A percentile compares a stretch with the other conserved stretches of the same genome.
Conservation (phyloP, 2,329 filamentous ascomycete species). For the Clonostachys rhizophaga region DNA sequence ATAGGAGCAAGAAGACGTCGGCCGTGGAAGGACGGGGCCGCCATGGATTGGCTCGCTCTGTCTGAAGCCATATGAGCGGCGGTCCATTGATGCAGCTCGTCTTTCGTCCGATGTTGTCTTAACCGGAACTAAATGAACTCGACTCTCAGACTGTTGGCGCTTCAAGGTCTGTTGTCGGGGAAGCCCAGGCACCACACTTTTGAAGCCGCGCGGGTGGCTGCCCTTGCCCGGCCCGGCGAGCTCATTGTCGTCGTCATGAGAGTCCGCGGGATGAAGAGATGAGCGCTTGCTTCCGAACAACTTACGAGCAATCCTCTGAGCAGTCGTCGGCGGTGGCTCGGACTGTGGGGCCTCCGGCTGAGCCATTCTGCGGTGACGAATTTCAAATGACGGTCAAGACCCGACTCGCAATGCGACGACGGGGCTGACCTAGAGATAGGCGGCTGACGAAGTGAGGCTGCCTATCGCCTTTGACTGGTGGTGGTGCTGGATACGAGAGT, state of each 20-base stretch:
- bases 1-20: too few relatives aligned
- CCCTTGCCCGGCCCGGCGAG: too few relatives aligned
- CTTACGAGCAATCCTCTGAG: constrained; percentile 18
- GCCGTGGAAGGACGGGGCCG: too few relatives aligned
- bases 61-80: constrained; percentile 29
- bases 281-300: constrained; percentile 10
- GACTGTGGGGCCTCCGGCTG: constrained; percentile 18
- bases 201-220: constrained; percentile 18
- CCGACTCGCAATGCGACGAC: too few relatives aligned
- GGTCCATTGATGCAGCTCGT: constrained; percentile 65
- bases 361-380: constrained; percentile 18
- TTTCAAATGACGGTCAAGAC: constrained; percentile 1
- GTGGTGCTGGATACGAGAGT: too few relatives aligned
- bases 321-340: constrained; percentile 17
- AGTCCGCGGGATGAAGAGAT: too few relatives aligned
- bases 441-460: too few relatives aligned
- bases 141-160: constrained; percentile 75
- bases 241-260: too few relatives aligned
- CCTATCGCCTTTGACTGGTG: too few relatives aligned
- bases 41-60: too few relatives aligned
- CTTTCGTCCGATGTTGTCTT: constrained; percentile 61
- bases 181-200: constrained; percentile 71
- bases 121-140: constrained; percentile 66
- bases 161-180: constrained; percentile 76
- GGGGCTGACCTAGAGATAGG: too few relatives aligned